A percentile compares a stretch with the other conserved stretches of the same genome.
phyloP scores from a whole-genome alignment of 2,329 filamentous ascomycete genomes.

The Thielaviopsis musarum region DNA sequence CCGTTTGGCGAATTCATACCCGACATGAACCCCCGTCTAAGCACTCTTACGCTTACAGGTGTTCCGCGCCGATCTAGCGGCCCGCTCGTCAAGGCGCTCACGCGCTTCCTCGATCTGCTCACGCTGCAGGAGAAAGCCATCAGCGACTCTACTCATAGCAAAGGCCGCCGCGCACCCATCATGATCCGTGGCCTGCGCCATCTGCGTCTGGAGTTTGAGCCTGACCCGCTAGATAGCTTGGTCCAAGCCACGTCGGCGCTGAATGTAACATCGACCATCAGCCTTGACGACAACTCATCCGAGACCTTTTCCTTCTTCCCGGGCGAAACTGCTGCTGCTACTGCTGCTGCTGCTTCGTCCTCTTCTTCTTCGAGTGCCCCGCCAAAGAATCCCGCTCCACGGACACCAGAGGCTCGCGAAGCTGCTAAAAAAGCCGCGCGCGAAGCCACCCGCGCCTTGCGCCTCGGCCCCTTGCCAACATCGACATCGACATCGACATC shows the following conservation, averaged over 20 bases:
- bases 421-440: slow-evolving; percentile 10
- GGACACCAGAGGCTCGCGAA: background rate
- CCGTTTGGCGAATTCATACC: slow-evolving; percentile 31
- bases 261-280: slow-evolving; percentile 24
- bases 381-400: background rate
- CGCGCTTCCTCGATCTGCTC: slow-evolving; percentile 28
- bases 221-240: slow-evolving; percentile 20
- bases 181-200: slow-evolving; percentile 34
- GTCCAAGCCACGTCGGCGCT: slow-evolving; percentile 16
- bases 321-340: slow-evolving; percentile 15
- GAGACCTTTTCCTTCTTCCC: slow-evolving; percentile 31
- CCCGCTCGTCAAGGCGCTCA: slow-evolving; percentile 29
- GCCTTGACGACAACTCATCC: slow-evolving; percentile 24
- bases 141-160: slow-evolving; percentile 15
- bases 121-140: slow-evolving; percentile 33
- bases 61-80: slow-evolving; percentile 38
- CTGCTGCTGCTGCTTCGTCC: slow-evolving; percentile 11
- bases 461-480: slow-evolving; percentile 8
- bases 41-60: slow-evolving; percentile 33
- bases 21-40: slow-evolving; percentile 38
- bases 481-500: background rate
- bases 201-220: slow-evolving; percentile 38
- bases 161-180: slow-evolving; percentile 22
- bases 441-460: slow-evolving; percentile 6
- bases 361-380: slow-evolving; percentile 12